Base-by-base conservation (phyloP, 169 alveolate genomes). In the Plasmodium berghei region DNA sequence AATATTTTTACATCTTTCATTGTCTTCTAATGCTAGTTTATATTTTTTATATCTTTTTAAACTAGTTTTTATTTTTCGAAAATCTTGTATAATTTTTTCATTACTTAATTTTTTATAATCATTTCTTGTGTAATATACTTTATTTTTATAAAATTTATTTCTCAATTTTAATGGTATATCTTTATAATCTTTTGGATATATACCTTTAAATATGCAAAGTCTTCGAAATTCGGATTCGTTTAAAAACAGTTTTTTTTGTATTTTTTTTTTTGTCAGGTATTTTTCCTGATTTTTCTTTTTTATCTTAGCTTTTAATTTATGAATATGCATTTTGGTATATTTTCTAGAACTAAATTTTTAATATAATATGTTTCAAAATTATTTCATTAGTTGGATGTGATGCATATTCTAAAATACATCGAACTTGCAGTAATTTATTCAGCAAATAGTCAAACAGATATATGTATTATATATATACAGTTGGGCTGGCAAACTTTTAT, bases 171-270 rank as follows among this genome's bases (percentile, higher is more conserved):
- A 66, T 89, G 94, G 95, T 97, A 97, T 97, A 97, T 96, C 98
- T 96, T 91, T 91, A 58, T 99, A 99, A 70, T 99, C 99, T 69
- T 99, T 93, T 12, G 99, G 99, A 83, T 97, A 99, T 49, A 99
- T 97, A 14, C 99, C 99, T 93, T 99, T 99, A 77, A 99, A 93
- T 63, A 99, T 99, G 92, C 99, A 99, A 9, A 98, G 95, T 67
- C 99, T 92, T 80, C 99, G 98, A 92, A 99, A 99, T 75, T 97
- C 99, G 59, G 95, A 95, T 9, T 97, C 93, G 16, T 96, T 94
- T 26, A 98, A 87, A 92, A 96, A 97, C 49, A 98, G 95, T 90
- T 96, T 97, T 66, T 95, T 95, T 87, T 97, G 83, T 34, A 99
- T 98, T 90, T 94, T 93, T 3, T 97, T 96, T 62, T 98, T 93